A percentile compares a stretch with the other conserved stretches of the same genome.
Conservation (phyloP, 106 monocot species). For the Amphibolis antarctica region DNA sequence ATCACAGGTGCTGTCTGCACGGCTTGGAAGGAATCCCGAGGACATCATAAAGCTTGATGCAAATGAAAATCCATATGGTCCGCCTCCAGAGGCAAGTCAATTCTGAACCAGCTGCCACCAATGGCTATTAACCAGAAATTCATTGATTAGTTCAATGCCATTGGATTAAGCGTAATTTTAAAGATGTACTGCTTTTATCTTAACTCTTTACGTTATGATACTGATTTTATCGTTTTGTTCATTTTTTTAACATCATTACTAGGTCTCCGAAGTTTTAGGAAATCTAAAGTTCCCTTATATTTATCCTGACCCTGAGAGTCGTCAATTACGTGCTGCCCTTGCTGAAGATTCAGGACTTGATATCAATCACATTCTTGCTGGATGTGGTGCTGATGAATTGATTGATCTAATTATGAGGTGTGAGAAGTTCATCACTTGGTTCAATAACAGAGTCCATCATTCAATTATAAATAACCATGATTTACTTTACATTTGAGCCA, state of each 20-base stretch:
- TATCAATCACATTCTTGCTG: slow-evolving; percentile 80
- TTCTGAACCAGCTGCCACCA: neutral
- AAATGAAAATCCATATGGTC: slow-evolving; percentile 99
- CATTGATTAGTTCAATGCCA: too few species aligned
- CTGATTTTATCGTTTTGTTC: neutral
- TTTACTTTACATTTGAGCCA: slow-evolving; percentile 3
- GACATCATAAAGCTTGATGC: slow-evolving; percentile 97
- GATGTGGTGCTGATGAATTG: slow-evolving; percentile 96
- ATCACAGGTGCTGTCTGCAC: slow-evolving; percentile 61
- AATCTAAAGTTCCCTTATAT: slow-evolving; percentile 79
- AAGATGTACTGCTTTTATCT: neutral
- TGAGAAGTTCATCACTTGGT: neutral
- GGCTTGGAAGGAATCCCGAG: slow-evolving; percentile 82
- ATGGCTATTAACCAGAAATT: neutral
- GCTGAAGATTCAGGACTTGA: slow-evolving; percentile 88
- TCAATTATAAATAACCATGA: neutral
- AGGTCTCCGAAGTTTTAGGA: slow-evolving; percentile 89
- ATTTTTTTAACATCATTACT: neutral
- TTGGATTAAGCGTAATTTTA: too few species aligned
- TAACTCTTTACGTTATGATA: neutral
- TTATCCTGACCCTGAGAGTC: slow-evolving; percentile 95
- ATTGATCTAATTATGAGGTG: slow-evolving; percentile 99
- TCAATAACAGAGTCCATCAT: neutral
- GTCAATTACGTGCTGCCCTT: slow-evolving; percentile 79
- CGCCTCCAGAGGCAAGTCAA: slow-evolving; percentile 84